Conservation (phyloP, 2,329 filamentous ascomycete genomes). For the Arthrobotrys pseudoclavata region DNA sequence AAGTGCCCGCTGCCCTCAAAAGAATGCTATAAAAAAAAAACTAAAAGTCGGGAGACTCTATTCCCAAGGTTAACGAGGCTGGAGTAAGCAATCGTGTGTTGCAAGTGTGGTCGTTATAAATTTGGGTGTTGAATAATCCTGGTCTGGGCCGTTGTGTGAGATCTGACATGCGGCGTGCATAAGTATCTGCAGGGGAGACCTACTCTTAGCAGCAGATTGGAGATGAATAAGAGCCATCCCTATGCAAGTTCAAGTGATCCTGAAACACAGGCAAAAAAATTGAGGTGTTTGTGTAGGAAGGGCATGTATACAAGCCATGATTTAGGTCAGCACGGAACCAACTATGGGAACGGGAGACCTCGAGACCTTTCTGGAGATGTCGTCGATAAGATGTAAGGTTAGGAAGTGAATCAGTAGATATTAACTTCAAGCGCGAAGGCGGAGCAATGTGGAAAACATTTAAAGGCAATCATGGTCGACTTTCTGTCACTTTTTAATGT, state of each 20-base stretch:
- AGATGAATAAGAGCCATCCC: neutral
- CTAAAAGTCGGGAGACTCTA: neutral
- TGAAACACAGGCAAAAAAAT: constrained; percentile 17
- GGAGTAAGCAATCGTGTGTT: constrained; percentile 40
- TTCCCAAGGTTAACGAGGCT: neutral
- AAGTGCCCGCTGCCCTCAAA: neutral
- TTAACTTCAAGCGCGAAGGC: constrained; percentile 3
- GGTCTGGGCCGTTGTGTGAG: constrained; percentile 29
- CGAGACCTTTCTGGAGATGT: neutral
- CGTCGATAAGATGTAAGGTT: neutral
- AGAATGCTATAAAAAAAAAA: neutral
- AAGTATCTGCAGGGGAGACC: constrained; percentile 24
- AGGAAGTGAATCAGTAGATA: neutral
- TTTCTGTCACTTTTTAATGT: neutral
- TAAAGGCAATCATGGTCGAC: neutral
- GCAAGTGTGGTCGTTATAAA: constrained; percentile 32
- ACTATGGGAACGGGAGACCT: neutral
- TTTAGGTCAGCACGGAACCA: neutral
- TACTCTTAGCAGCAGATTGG: constrained; percentile 47
- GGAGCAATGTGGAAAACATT: neutral
- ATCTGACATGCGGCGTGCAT: constrained; percentile 51
- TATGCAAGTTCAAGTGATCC: neutral
- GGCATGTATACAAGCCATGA: neutral
- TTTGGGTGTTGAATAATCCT: constrained; percentile 53
- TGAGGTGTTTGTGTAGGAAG: neutral